Percentiles rank a stretch among this genome's conserved stretches.
These are phyloP conservation scores for Rosa persica DNA, from an alignment of 306 rosid genomes.

Conservation along the genomic window DNA sequence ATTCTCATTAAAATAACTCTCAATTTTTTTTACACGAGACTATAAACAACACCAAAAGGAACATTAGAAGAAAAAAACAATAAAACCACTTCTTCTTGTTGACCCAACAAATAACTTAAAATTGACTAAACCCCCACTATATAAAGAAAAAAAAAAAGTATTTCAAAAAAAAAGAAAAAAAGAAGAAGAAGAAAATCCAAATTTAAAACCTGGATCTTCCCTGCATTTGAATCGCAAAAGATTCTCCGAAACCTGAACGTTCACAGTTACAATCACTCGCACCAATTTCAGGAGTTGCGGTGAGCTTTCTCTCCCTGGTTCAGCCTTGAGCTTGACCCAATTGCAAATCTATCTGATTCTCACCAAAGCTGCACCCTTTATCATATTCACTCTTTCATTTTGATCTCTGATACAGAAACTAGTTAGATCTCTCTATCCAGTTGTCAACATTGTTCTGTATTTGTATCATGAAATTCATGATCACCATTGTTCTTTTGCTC, in stretches of 20 bases:
- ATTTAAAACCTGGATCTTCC: neutral
- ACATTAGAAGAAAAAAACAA: no score
- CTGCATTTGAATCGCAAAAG: neutral
- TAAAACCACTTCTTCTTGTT: neutral
- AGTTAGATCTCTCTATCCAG: neutral
- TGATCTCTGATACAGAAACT: neutral
- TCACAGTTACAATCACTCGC: neutral
- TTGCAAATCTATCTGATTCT: neutral
- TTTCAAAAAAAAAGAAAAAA: no score
- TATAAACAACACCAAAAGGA: no score
- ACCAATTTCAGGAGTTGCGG: constrained; percentile 10
- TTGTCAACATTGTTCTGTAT: neutral
- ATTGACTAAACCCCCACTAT: neutral
- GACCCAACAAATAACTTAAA: neutral
- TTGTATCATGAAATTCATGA: neutral
- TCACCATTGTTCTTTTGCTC: neutral
- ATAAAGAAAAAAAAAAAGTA: neutral
- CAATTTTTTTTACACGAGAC: no score
- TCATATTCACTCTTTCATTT: neutral
- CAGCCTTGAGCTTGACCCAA: neutral
- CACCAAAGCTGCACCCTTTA: constrained; percentile 4
- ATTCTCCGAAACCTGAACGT: neutral
- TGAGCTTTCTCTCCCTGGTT: constrained; percentile 9
- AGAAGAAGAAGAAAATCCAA: neutral
- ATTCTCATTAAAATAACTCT: no score